These are phyloP conservation scores for Heliamphora pulchella DNA, from an alignment of 179 eudicot genomes.

Conservation along the genomic window DNA sequence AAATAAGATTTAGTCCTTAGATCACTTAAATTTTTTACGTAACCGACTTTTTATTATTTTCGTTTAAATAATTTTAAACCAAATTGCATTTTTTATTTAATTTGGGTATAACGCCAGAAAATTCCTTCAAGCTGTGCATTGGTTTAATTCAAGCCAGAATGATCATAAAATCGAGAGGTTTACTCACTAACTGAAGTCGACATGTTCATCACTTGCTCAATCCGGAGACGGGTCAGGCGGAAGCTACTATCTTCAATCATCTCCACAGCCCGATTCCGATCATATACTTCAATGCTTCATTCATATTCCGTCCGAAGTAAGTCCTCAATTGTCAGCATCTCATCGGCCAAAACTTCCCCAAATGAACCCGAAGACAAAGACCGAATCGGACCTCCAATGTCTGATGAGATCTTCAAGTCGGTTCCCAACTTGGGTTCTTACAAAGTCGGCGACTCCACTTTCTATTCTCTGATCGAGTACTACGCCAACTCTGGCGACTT, in stretches of 20 bases:
- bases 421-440: slow-evolving; percentile 50
- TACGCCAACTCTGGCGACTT: slow-evolving; percentile 58
- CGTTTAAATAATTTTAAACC: too few species aligned
- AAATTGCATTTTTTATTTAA: too few species aligned
- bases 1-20: too few species aligned
- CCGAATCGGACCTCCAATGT: slow-evolving; percentile 27
- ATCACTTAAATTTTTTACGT: too few species aligned
- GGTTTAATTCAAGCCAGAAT: too few species aligned
- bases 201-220: slow-evolving; percentile 22
- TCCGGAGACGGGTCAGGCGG: slow-evolving; percentile 10
- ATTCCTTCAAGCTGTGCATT: too few species aligned
- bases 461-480: slow-evolving; percentile 53
- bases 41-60: too few species aligned
- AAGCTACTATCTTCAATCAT: slow-evolving; percentile 4
- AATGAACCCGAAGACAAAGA: not conserved
- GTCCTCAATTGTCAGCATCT: slow-evolving; percentile 19
- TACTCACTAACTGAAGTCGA: not conserved
- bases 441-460: slow-evolving; percentile 66
- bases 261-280: too few species aligned
- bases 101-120: too few species aligned
- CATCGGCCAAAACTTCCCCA: slow-evolving; percentile 6
- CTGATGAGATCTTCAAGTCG: slow-evolving; percentile 35
- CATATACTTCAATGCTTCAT: not conserved
- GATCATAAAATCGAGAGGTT: too few species aligned
- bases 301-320: slow-evolving; percentile 13